Evolutionary conservation across 495 filamentous ascomycete genomes (phyloP).

Genomic region (Paragyromitra xinjiangensis): DNA sequence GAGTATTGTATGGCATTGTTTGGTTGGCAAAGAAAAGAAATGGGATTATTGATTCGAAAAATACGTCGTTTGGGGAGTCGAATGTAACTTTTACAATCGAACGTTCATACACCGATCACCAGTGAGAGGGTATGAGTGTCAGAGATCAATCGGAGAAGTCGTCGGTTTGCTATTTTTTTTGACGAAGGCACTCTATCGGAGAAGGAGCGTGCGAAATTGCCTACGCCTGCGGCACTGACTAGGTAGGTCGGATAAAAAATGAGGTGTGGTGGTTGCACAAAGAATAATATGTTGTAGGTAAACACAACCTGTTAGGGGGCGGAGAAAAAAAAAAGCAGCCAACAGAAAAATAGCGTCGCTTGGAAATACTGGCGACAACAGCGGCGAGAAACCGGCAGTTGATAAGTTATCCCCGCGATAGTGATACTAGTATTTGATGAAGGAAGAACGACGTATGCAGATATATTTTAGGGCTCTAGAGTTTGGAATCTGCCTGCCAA

Average conservation of each 20-base stretch:
- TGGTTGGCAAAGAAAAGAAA: constrained; percentile 34
- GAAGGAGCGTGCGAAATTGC: constrained; percentile 43
- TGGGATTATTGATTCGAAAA: constrained; percentile 40
- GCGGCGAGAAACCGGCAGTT: constrained; percentile 50
- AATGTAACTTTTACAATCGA: constrained; percentile 48
- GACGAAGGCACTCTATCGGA: constrained; percentile 48
- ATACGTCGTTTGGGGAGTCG: constrained; percentile 38
- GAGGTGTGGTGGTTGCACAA: constrained; percentile 49
- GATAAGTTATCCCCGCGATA: constrained; percentile 45
- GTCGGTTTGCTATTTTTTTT: constrained; percentile 53
- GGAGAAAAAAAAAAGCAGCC: constrained; percentile 68
- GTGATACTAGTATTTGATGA: constrained; percentile 45
- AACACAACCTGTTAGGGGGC: constrained; percentile 51
- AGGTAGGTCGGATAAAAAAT: constrained; percentile 54
- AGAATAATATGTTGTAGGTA: constrained; percentile 54
- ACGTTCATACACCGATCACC: constrained; percentile 45
- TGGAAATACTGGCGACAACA: constrained; percentile 62
- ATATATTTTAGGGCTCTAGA: constrained; percentile 32
- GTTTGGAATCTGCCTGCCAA: constrained; percentile 42
- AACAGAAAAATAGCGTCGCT: constrained; percentile 80
- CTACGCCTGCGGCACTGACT: constrained; percentile 42
- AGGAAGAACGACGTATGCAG: constrained; percentile 43
- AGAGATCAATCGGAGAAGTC: constrained; percentile 43
- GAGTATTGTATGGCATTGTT: constrained; percentile 93
- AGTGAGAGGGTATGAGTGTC: constrained; percentile 42